A percentile compares a stretch with the other conserved stretches of the same genome.
Evolutionary conservation across 177 flowering plant genomes (phyloP).

Genomic region (Tripterygium wilfordii): DNA sequence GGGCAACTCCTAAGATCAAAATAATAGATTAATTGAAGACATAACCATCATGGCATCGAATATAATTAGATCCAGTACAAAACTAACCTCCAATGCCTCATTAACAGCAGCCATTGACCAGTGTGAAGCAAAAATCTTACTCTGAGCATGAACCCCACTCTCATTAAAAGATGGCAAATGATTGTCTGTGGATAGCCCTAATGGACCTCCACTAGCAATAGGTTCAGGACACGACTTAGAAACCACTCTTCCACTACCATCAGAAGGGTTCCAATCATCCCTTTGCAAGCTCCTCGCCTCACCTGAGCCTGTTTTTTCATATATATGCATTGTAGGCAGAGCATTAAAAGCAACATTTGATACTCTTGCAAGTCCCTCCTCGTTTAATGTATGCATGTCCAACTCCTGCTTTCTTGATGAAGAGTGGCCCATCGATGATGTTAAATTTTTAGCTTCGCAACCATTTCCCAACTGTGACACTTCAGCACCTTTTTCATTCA

Average conservation of each 20-base stretch:
- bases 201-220: conserved; percentile 17
- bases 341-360: conserved; percentile 43
- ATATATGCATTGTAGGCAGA: conserved; percentile 42
- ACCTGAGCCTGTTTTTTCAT: conserved; percentile 26
- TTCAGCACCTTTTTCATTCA: conserved; percentile 24
- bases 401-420: conserved; percentile 20
- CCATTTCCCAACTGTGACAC: conserved; percentile 16
- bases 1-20: too few relatives aligned
- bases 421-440: conserved; percentile 10
- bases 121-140: conserved; percentile 44
- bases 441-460: conserved; percentile 7
- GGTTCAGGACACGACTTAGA: conserved; percentile 48
- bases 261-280: too few relatives aligned
- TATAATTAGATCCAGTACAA: too few relatives aligned
- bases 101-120: conserved; percentile 59
- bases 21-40: too few relatives aligned
- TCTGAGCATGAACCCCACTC: conserved; percentile 18
- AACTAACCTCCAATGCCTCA: conserved; percentile 67
- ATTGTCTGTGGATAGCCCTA: conserved; percentile 8
- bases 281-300: too few relatives aligned
- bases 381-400: conserved; percentile 10
- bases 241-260: conserved; percentile 9
- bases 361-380: conserved; percentile 18
- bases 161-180: conserved; percentile 10
- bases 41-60: too few relatives aligned